phyloP scores from a whole-genome alignment of 805 yeast genomes.

The Cyberlindnera maritima region DNA sequence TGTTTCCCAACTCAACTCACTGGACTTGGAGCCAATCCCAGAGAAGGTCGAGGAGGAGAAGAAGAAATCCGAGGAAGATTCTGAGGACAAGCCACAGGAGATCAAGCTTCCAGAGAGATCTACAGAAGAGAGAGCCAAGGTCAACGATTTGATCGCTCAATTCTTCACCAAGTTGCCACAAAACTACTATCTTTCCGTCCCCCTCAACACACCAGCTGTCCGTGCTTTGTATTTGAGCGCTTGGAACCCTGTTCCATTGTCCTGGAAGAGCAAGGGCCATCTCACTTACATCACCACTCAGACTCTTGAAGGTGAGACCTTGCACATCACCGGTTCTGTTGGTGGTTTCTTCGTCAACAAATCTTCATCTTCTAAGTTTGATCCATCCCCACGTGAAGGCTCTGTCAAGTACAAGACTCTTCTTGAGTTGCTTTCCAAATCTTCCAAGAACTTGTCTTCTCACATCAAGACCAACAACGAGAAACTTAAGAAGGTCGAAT shows the following conservation, averaged over 20 bases:
- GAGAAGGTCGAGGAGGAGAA: slow-evolving; percentile 14
- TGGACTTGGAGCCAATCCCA: slow-evolving; percentile 34
- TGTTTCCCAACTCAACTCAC: slow-evolving; percentile 42
- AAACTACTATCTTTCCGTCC: slow-evolving; percentile 19
- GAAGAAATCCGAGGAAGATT: slow-evolving; percentile 9
- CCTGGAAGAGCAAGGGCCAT: slow-evolving; percentile 68
- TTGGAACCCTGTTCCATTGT: slow-evolving; percentile 84
- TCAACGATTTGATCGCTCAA: slow-evolving; percentile 18
- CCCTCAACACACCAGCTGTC: slow-evolving; percentile 34
- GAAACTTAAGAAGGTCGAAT: slow-evolving; percentile 39
- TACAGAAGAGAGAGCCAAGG: slow-evolving; percentile 23
- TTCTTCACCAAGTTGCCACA: slow-evolving; percentile 23
- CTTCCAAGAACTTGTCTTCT: slow-evolving; percentile 61
- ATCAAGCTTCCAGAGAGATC: slow-evolving; percentile 24
- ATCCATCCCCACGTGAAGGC: slow-evolving; percentile 49
- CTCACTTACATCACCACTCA: slow-evolving; percentile 69
- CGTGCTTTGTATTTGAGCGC: slow-evolving; percentile 67
- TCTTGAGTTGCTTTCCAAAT: slow-evolving; percentile 53
- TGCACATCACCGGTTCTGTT: slow-evolving; percentile 73
- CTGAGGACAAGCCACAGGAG: slow-evolving; percentile 10
- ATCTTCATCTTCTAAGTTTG: slow-evolving; percentile 65
- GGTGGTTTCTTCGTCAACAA: slow-evolving; percentile 79
- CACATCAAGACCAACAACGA: slow-evolving; percentile 52
- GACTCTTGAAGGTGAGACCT: slow-evolving; percentile 78
- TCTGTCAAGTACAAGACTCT: slow-evolving; percentile 41